Base-by-base conservation (phyloP, 1,284 basidiomycete genomes). In the Pulchroboletus neoregius region DNA sequence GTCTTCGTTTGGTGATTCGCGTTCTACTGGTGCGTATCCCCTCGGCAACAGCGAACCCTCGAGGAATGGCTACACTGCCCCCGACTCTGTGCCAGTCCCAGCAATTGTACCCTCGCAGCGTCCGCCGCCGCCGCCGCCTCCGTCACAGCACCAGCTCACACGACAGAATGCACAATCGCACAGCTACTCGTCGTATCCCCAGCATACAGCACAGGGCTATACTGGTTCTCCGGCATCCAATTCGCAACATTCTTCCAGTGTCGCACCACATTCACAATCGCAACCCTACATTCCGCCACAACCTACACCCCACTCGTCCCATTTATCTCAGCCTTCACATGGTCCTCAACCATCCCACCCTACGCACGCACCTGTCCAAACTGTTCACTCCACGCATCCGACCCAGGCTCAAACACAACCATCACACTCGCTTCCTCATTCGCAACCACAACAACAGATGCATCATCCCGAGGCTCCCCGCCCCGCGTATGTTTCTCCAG, bases 401-500 rank as follows among this genome's bases (percentile, higher is more conserved):
- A 16, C 40, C 1, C 62, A 64, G 23, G 16, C 46, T 10, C 57
- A 49, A 27, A 16, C 45, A 2, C 56, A 59, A 15, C 40, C 49
- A 13, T 38, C 57, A 0, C 60, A 60, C 15, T 23, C 56, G 0
- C 49, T 57, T 27, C 33, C 57, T 34, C 65, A 65, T 41, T 35
- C 54, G 3, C 61, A 67, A 34, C 28, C 51, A 18, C 61, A 60
- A 11, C 62, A 47, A 36, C 62, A 56, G 45, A 60, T 55, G 42
- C 66, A 57, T 43, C 68, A 55, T 32, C 47, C 51, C 5, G 60
- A 61, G 20, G 43, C 38, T 11, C 48, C 56, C 20, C 58, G 60
- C 32, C 53, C 60, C 12, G 27, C 63, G 3, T 64, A 49, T 16
- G 63, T 66, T 2, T 61, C 63, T 16, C 61, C 61, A n/a, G 53